phyloP scores from a whole-genome alignment of 2,329 filamentous ascomycete genomes.

The Diaporthe nobilis region DNA sequence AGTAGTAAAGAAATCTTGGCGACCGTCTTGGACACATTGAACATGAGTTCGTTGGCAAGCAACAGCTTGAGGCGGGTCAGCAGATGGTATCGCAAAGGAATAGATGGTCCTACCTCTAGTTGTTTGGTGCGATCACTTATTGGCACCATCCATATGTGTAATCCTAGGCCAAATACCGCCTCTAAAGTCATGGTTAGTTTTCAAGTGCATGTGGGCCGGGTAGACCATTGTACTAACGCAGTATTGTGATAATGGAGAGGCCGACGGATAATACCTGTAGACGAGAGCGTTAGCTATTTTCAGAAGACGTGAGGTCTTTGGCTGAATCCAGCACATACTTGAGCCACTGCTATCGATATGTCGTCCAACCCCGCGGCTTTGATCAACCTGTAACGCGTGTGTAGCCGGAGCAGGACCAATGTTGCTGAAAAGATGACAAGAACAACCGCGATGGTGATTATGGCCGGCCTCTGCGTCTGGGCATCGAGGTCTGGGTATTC shows the following conservation, averaged over 20 bases:
- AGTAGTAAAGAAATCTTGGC: constrained; percentile 56
- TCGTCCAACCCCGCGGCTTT: constrained; percentile 48
- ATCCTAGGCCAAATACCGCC: constrained; percentile 47
- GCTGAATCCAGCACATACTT: constrained; percentile 36
- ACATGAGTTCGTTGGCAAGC: constrained; percentile 52
- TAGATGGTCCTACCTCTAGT: constrained; percentile 44
- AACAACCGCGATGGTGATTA: constrained; percentile 46
- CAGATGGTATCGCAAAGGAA: background rate
- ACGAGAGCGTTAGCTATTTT: background rate
- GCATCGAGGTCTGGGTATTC: constrained; percentile 46
- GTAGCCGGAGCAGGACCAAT: constrained; percentile 48
- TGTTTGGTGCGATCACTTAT: constrained; percentile 43
- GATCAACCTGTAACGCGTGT: constrained; percentile 48
- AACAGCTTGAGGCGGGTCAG: constrained; percentile 46
- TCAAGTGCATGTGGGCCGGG: background rate
- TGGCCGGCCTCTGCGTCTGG: constrained; percentile 46
- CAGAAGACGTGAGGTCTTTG: too few relatives aligned
- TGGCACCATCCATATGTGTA: constrained; percentile 46
- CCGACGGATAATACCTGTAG: constrained; percentile 44
- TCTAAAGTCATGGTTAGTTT: constrained; percentile 40
- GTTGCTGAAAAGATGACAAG: constrained; percentile 46
- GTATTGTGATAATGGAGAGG: constrained; percentile 45
- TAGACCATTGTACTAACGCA: constrained; percentile 40
- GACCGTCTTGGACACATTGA: constrained; percentile 51
- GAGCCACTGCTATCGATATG: constrained; percentile 46